Evolutionary conservation across 352 stramenopile genomes (phyloP).

Genomic region (Phytopythium mirpurense): DNA sequence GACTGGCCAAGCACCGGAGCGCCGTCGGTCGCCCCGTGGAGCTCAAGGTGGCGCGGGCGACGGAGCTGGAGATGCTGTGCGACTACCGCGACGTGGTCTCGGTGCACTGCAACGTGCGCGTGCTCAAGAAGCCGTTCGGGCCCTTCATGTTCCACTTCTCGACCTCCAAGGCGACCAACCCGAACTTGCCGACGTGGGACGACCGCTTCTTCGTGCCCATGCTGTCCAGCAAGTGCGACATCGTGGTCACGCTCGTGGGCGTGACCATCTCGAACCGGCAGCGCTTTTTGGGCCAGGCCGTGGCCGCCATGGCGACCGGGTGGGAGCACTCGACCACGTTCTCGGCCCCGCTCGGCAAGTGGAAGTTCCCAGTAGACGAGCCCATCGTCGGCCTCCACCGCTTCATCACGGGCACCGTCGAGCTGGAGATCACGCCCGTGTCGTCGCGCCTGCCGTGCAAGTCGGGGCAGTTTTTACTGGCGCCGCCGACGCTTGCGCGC

Average conservation of each 20-base stretch:
- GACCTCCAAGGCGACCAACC: constrained; percentile 44
- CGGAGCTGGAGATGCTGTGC: constrained; percentile 64
- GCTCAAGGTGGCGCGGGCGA: constrained; percentile 38
- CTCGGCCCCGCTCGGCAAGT: constrained; percentile 51
- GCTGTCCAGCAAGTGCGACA: constrained; percentile 76
- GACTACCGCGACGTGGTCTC: constrained; percentile 66
- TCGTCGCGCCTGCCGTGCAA: constrained; percentile 58
- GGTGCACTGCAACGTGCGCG: constrained; percentile 70
- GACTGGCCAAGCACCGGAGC: constrained; percentile 36
- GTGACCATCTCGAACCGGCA: constrained; percentile 44
- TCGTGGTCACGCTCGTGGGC: constrained; percentile 73
- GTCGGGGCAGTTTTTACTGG: constrained; percentile 73
- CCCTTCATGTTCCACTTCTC: constrained; percentile 87
- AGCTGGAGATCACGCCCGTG: constrained; percentile 52
- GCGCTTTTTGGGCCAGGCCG: constrained; percentile 64
- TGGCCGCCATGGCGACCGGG: constrained; percentile 48
- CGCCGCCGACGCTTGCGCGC: constrained; percentile 31
- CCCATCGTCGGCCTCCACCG: constrained; percentile 58
- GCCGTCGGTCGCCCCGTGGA: constrained; percentile 57
- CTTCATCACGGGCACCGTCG: constrained; percentile 55
- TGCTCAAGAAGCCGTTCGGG: constrained; percentile 83
- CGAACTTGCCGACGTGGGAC: constrained; percentile 50
- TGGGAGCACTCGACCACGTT: constrained; percentile 49
- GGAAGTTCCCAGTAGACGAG: constrained; percentile 77
- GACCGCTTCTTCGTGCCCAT: constrained; percentile 76